These are phyloP conservation scores for Fagopyrum esculentum DNA, from an alignment of 148 eudicot species.

Conservation along the genomic window DNA sequence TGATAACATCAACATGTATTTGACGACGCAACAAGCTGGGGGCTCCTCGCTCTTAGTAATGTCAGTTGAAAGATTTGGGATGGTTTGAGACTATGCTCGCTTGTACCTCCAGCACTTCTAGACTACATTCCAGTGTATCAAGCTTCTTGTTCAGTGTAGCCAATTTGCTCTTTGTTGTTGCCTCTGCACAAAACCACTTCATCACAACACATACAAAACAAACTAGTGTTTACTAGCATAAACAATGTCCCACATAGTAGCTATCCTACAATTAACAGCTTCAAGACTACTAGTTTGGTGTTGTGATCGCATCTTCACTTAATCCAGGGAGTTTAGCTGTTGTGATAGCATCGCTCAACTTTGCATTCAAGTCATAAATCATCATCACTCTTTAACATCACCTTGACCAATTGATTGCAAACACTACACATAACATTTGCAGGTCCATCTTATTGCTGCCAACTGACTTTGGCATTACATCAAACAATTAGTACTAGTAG, in stretches of 20 bases:
- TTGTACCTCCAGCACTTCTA: constrained; percentile 93
- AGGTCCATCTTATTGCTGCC: too few species aligned
- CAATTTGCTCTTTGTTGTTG: constrained; percentile 89
- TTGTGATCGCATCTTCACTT: background rate
- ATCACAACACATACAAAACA: background rate
- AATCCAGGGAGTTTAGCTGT: background rate
- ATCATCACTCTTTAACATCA: too few species aligned
- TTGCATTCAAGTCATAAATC: background rate
- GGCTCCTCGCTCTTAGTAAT: background rate
- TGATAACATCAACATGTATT: background rate
- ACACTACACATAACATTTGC: too few species aligned
- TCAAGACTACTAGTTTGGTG: background rate
- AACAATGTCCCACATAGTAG: background rate
- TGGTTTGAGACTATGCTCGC: constrained; percentile 84
- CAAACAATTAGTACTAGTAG: too few species aligned
- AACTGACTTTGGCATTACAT: too few species aligned
- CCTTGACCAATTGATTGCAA: too few species aligned
- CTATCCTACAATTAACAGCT: background rate
- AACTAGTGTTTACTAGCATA: background rate
- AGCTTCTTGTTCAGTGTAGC: constrained; percentile 90
- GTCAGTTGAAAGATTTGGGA: constrained; percentile 62
- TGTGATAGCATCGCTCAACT: background rate
- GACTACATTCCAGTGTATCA: constrained; percentile 86
- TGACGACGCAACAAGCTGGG: background rate
- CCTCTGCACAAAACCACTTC: constrained; percentile 42